phyloP scores from a whole-genome alignment of 768 basidiomycete genomes.

The Boletus huronensis region DNA sequence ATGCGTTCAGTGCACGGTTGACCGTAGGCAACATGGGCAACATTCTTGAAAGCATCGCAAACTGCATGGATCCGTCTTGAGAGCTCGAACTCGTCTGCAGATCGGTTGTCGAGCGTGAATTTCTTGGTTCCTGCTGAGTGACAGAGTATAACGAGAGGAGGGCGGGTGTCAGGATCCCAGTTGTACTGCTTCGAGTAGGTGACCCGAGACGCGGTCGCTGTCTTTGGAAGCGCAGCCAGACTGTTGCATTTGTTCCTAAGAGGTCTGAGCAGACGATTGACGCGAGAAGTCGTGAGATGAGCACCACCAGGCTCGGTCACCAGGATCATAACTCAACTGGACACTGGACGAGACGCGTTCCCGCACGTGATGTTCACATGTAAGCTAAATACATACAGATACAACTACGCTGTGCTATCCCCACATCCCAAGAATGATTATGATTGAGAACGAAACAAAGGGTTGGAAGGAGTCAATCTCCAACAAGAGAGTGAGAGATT shows the following conservation, averaged over 20 bases:
- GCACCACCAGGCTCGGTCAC: constrained; percentile 16
- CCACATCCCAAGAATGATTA: neutral
- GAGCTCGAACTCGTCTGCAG: constrained; percentile 38
- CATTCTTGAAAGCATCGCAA: constrained; percentile 52
- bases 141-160: constrained; percentile 38
- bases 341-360: constrained; percentile 3
- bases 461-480: neutral
- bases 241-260: constrained; percentile 44
- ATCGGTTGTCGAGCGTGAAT: constrained; percentile 33
- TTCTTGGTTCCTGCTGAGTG: constrained; percentile 36
- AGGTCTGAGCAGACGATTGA: constrained; percentile 46
- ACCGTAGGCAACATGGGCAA: constrained; percentile 39
- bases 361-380: constrained; percentile 13
- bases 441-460: constrained; percentile 5
- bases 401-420: neutral
- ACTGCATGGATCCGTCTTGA: constrained; percentile 50
- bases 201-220: constrained; percentile 15
- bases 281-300: constrained; percentile 38
- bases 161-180: constrained; percentile 21
- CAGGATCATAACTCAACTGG: constrained; percentile 8
- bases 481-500: neutral
- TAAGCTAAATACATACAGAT: neutral
- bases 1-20: constrained; percentile 18
- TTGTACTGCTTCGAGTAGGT: constrained; percentile 17
- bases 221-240: constrained; percentile 29